Conservation (phyloP, 1,284 basidiomycete species). For the Cystobasidium pallidum region DNA sequence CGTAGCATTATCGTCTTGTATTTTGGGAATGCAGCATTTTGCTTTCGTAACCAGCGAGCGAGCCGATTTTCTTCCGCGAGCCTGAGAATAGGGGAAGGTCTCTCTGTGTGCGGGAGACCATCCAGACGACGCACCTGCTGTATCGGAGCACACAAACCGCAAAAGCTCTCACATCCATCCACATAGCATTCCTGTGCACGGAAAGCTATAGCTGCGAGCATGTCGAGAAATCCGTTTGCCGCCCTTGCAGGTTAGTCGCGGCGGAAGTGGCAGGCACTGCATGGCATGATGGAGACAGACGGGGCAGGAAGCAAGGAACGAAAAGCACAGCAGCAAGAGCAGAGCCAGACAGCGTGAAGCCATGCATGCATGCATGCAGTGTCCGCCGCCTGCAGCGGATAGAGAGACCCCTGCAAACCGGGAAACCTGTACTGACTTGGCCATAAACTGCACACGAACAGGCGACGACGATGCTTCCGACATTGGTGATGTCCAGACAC, state of each 20-base stretch:
- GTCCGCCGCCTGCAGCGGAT: not conserved
- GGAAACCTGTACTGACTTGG: not conserved
- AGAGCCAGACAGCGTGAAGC: not conserved
- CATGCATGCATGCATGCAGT: not conserved
- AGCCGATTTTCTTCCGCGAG: conserved; percentile 9
- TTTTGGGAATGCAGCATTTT: not conserved
- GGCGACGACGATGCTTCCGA: conserved; percentile 72
- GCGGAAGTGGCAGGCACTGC: not conserved
- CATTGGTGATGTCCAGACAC: conserved; percentile 60
- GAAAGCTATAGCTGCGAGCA: conserved; percentile 21
- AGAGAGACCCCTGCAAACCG: not conserved
- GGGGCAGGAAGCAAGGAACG: not conserved
- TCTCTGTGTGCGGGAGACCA: not conserved
- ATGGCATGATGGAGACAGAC: not conserved
- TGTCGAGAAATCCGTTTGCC: conserved; percentile 40
- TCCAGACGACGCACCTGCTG: not conserved
- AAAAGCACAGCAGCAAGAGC: not conserved
- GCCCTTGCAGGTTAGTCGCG: conserved; percentile 36
- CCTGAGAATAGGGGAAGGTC: conserved; percentile 8
- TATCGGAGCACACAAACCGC: not conserved
- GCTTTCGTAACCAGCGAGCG: not conserved
- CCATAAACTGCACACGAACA: conserved; percentile 80
- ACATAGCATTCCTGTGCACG: not conserved
- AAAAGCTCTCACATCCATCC: not conserved
- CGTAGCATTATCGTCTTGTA: no score